These are phyloP conservation scores for Gentiana dahurica DNA, from an alignment of 257 asterid species.

Conservation along the genomic window DNA sequence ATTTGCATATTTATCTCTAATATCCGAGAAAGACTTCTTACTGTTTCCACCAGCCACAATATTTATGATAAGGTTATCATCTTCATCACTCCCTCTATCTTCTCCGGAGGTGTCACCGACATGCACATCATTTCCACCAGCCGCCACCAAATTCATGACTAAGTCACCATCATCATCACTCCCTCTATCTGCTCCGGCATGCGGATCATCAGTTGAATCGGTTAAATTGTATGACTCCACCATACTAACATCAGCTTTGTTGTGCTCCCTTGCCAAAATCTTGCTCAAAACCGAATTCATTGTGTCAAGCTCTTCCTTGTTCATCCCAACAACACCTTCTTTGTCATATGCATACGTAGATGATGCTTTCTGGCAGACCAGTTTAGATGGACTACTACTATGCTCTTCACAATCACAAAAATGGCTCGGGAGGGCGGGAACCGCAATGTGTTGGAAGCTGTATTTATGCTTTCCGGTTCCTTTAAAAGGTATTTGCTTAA, in stretches of 20 bases:
- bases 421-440: conserved; percentile 59
- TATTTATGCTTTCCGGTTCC: conserved; percentile 96
- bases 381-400: conserved; percentile 24
- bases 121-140: no score
- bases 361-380: conserved; percentile 14
- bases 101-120: no score
- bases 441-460: conserved; percentile 82
- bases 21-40: conserved; percentile 21
- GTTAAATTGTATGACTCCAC: conserved; percentile 11
- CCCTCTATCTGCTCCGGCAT: conserved; percentile 30
- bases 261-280: conserved; percentile 40
- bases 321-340: conserved; percentile 37
- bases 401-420: conserved; percentile 93
- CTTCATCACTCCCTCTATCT: no score
- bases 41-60: conserved; percentile 32
- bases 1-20: conserved; percentile 22
- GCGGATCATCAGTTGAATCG: conserved; percentile 21
- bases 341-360: conserved; percentile 13
- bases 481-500: conserved; percentile 59
- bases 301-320: conserved; percentile 64
- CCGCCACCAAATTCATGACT: no score
- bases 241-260: conserved; percentile 14
- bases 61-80: conserved; percentile 41
- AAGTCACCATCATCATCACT: conserved; percentile 44
- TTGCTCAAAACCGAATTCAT: conserved; percentile 60